Evolutionary conservation across 1,284 basidiomycete species (phyloP), one percentile per base, ranked within the genome.

Genomic region (Rhodotorula sp.): DNA sequence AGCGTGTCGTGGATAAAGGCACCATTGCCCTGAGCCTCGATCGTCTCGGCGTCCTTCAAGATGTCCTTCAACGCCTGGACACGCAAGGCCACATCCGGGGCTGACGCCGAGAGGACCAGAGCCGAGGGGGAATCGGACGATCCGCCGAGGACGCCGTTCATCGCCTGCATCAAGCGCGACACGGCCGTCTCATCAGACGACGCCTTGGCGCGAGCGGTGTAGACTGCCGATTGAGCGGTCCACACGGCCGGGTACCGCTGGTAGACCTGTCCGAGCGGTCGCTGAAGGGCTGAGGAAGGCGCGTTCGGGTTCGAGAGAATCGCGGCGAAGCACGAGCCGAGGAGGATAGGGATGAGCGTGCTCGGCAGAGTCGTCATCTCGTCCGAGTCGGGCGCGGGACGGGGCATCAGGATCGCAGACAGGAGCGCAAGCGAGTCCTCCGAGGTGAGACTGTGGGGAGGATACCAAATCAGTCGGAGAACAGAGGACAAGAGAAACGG

Each of bases 41-140:
- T 62, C 1, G 37, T 45, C 6, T 72, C 66, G 17, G 60, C 68
- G 26, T 80, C 76, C 58, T 77, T 70, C 57, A 84, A 76, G 12
- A 61, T 26, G 45, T 61, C 60, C 46, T 48, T 30, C 22, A 61
- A n/a, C 37, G 81, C 82, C 33, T 75, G 60, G 26, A 81, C 77
- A 33, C 83, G 80, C 67, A 77, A 77, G 0, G 79, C 76, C 8
- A 79, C 74, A 67, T 83, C 82, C 15, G 82, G 80, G 18, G 80
- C 79, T 60, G 80, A 78, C 5, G 81, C 75, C 45, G 80, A 78
- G 48, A 82, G 77, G 64, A 81, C 81, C 12, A 75, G 30, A 17
- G 66, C 60, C 18, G 64, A 60, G 17, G 72, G 62, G 18, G 30
- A 46, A 10, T 66, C 65, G 29, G 60, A 45, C 30, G 69, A 66